A percentile compares a stretch with the other conserved stretches of the same genome.
These are phyloP conservation scores for Turritis glabra DNA, from an alignment of 345 rosid genomes.

Conservation along the genomic window DNA sequence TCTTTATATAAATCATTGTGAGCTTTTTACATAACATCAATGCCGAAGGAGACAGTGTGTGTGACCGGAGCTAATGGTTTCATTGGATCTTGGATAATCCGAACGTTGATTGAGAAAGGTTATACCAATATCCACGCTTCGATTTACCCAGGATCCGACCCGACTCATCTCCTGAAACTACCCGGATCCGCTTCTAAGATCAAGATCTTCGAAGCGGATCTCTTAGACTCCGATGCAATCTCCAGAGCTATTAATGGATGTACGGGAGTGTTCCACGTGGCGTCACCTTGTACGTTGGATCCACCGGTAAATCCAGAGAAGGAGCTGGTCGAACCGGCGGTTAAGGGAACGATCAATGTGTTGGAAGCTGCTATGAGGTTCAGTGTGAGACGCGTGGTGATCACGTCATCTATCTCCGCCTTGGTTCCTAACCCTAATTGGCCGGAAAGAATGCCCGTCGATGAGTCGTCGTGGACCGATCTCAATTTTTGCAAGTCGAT, in stretches of 20 bases:
- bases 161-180: conserved; percentile 50
- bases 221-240: conserved; percentile 59
- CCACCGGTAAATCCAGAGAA: conserved; percentile 59
- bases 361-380: conserved; percentile 57
- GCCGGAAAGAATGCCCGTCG: conserved; percentile 48
- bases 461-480: conserved; percentile 85
- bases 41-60: conserved; percentile 54
- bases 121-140: conserved; percentile 68
- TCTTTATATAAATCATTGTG: not conserved
- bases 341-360: conserved; percentile 74
- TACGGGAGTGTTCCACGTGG: conserved; percentile 84
- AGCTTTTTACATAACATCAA: conserved; percentile 7
- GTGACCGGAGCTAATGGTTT: conserved; percentile 90
- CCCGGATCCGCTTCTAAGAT: conserved; percentile 45
- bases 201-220: conserved; percentile 56
- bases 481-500: conserved; percentile 67
- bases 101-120: conserved; percentile 51
- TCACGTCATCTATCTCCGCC: conserved; percentile 82
- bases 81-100: conserved; percentile 78
- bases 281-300: conserved; percentile 81
- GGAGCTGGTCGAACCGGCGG: conserved; percentile 74
- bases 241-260: conserved; percentile 64
- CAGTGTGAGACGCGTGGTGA: conserved; percentile 69
- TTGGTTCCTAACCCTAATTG: conserved; percentile 73
- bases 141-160: conserved; percentile 61